Evolutionary conservation across 2,329 filamentous ascomycete species (phyloP).

Genomic region (Coniochaeta sp.): DNA sequence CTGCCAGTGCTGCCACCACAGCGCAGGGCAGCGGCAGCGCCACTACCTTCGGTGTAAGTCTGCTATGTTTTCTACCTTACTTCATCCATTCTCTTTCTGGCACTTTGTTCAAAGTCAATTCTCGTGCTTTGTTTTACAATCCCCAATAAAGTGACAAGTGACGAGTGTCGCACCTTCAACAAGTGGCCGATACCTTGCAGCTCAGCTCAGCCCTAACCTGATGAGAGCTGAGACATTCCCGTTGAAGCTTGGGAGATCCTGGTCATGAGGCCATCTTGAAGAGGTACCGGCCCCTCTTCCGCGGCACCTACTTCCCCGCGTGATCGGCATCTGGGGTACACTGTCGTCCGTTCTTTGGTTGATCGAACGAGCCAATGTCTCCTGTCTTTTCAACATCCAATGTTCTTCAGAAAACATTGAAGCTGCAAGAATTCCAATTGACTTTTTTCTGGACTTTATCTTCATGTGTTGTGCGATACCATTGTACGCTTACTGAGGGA

Average conservation of each 20-base stretch:
- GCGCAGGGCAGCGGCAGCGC: too few relatives aligned
- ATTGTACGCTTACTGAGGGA: not conserved
- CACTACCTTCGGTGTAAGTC: conserved; percentile 1
- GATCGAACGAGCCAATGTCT: not conserved
- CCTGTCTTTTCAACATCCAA: too few relatives aligned
- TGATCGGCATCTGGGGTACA: not conserved
- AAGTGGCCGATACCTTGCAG: not conserved
- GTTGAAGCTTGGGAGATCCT: not conserved
- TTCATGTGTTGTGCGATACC: not conserved
- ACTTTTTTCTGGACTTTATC: not conserved
- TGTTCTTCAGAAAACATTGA: too few relatives aligned
- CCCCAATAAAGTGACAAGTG: not conserved
- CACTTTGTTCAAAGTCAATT: too few relatives aligned
- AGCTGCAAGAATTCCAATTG: not conserved
- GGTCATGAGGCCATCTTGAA: not conserved
- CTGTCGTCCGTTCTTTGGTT: not conserved
- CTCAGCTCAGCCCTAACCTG: not conserved
- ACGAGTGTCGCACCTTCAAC: not conserved
- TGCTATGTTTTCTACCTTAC: too few relatives aligned
- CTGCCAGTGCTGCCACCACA: not conserved
- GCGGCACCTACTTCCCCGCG: not conserved
- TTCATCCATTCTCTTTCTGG: not conserved
- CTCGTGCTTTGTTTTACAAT: too few relatives aligned
- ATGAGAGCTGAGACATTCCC: too few relatives aligned
- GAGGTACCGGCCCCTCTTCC: not conserved